These are phyloP conservation scores for Naganishia randhawae DNA, from an alignment of 768 basidiomycete genomes.

Conservation along the genomic window DNA sequence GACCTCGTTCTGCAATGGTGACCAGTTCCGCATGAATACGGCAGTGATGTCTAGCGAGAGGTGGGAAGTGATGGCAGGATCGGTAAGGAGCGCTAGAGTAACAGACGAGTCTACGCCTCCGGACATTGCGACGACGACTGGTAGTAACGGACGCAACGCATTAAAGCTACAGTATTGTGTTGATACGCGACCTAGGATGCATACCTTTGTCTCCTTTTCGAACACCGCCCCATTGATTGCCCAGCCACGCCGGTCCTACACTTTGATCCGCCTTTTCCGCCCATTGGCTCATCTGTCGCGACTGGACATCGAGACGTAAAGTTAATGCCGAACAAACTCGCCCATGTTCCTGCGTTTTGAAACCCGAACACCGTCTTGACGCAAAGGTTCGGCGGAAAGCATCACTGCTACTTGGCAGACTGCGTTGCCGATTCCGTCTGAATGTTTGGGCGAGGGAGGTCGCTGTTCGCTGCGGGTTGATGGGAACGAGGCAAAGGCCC, in stretches of 20 bases:
- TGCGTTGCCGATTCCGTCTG: conserved; percentile 9
- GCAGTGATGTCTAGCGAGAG: conserved; percentile 67
- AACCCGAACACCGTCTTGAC: background rate
- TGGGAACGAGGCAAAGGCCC: background rate
- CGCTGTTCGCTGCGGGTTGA: background rate
- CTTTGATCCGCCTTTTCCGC: background rate
- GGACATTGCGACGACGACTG: conserved; percentile 88
- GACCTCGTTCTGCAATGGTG: conserved; percentile 40
- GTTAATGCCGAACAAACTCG: no score
- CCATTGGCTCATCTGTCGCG: background rate
- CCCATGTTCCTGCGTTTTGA: background rate
- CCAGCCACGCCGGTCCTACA: background rate
- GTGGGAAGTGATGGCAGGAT: conserved; percentile 14
- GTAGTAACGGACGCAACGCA: background rate
- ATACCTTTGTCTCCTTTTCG: conserved; percentile 3
- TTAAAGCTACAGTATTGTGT: background rate
- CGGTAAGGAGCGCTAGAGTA: conserved; percentile 67
- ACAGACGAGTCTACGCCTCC: conserved; percentile 95
- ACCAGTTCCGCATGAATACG: conserved; percentile 94
- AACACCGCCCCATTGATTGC: background rate
- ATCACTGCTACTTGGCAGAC: background rate
- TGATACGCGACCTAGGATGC: background rate
- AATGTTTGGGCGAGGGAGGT: background rate
- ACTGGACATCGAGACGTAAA: no score
- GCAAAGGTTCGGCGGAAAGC: background rate